Base-by-base conservation (phyloP, 495 filamentous ascomycete species). In the Xylaria bambusicola region DNA sequence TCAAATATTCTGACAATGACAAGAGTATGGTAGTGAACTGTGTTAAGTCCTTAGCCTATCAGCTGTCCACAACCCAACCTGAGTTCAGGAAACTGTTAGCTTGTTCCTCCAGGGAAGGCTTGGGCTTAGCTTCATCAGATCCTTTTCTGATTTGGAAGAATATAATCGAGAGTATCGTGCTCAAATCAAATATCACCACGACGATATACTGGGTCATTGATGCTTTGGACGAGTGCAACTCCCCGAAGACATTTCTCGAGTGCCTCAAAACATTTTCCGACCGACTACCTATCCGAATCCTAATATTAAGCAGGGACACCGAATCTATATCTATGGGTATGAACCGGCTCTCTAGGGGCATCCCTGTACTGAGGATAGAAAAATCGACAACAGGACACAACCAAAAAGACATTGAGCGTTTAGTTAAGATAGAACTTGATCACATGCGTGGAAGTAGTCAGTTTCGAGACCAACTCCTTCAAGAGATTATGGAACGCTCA, bases 181-280 rank as follows among this genome's bases (percentile, higher is more conserved):
- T 20, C 59, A 56, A 3, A 60, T 71, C 12, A 66, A 66, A 57
- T 1, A 38, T 66, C 49, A 13, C 31, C 1, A 41, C 44, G 15
- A 58, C 71, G 0, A 42, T 76, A 5, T 74, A 71, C 51, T 73
- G 66, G 71, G 58, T 76, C 6, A 68, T 76, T 31, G 73, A 76
- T 49, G 73, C 68, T 0, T 17, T 76, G 0, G 73, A 76, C 33
- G 73, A 76, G 21, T 63, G 70, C 0, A 66, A 76, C 20, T 49
- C 56, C 12, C 64, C 68, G 0, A 35, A 24, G 21, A 18, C 51
- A 10, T 47, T 71, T 9, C 15, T 70, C 35, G 58, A 36, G 35
- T 68, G 38, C 26, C 62, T 26, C 42, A 44, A 58, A 17, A 20
- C 66, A 2, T 51, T 23, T 9, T 36, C 45, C 3, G 48, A 49